Percentiles rank a stretch among this genome's conserved stretches.
Evolutionary conservation across 2,329 filamentous ascomycete genomes (phyloP).

Genomic region (Paraphaeosphaeria minitans): DNA sequence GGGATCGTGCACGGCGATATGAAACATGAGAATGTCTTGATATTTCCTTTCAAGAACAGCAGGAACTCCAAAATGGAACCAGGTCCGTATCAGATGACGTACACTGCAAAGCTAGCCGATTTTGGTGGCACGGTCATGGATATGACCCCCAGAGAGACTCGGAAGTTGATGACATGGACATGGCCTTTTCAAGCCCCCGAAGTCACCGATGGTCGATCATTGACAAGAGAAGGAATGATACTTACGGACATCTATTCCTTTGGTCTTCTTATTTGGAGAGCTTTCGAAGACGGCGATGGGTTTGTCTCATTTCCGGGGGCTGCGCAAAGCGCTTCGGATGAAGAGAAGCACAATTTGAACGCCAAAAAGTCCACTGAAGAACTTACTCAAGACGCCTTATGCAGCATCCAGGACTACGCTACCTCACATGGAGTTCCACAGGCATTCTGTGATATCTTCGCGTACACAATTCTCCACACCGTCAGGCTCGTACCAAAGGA

Average conservation of each 20-base stretch:
- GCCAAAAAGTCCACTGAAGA: conserved; percentile 4
- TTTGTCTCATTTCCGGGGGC: conserved; percentile 12
- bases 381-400: conserved; percentile 3
- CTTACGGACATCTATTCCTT: conserved; percentile 19
- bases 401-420: background rate
- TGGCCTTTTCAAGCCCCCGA: conserved; percentile 18
- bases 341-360: conserved; percentile 3
- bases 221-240: conserved; percentile 13
- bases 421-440: background rate
- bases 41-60: conserved; percentile 5
- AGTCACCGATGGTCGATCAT: background rate
- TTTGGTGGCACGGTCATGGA: conserved; percentile 20
- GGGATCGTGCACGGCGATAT: conserved; percentile 20
- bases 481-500: conserved; percentile 5
- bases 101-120: conserved; percentile 16
- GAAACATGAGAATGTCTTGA: conserved; percentile 21
- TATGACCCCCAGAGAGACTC: conserved; percentile 6
- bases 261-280: conserved; percentile 16
- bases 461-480: conserved; percentile 10
- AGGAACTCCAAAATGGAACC: background rate
- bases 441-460: background rate
- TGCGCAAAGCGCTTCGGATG: conserved; percentile 4
- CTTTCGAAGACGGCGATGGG: conserved; percentile 13
- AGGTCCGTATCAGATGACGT: background rate
- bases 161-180: conserved; percentile 10